phyloP scores from a whole-genome alignment of 345 rosid genomes.

The Kernera saxatilis region DNA sequence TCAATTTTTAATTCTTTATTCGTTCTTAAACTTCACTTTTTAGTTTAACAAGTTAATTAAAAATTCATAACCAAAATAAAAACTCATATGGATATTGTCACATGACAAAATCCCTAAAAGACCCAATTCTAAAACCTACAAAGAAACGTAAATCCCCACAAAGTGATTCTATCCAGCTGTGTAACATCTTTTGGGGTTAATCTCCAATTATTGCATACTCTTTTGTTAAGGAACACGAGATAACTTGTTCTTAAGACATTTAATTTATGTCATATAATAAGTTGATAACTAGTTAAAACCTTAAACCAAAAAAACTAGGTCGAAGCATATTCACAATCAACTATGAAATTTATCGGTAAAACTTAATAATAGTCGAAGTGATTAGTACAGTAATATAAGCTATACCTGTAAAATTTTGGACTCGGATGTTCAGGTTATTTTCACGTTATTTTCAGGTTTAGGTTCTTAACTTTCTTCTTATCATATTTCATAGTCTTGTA shows the following conservation, averaged over 20 bases:
- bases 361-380: no score
- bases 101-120: slow-evolving; percentile 33
- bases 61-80: not conserved
- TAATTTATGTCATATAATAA: no score
- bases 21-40: not conserved
- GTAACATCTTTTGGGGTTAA: slow-evolving; percentile 24
- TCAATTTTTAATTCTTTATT: not conserved
- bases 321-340: not conserved
- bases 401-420: no score
- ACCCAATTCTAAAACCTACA: slow-evolving; percentile 15
- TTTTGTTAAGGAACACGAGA: not conserved
- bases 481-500: no score
- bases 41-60: not conserved
- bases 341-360: not conserved
- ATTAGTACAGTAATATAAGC: no score
- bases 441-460: no score
- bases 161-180: slow-evolving; percentile 31
- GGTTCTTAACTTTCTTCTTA: no score
- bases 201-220: slow-evolving; percentile 14
- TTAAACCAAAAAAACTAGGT: not conserved
- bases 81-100: slow-evolving; percentile 23
- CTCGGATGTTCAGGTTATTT: no score
- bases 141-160: slow-evolving; percentile 16
- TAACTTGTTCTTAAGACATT: not conserved
- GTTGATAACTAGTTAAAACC: not conserved